Percentiles rank a stretch among this genome's conserved stretches.
Conservation (phyloP, 306 rosid genomes). For the Erythrophleum fordii region DNA sequence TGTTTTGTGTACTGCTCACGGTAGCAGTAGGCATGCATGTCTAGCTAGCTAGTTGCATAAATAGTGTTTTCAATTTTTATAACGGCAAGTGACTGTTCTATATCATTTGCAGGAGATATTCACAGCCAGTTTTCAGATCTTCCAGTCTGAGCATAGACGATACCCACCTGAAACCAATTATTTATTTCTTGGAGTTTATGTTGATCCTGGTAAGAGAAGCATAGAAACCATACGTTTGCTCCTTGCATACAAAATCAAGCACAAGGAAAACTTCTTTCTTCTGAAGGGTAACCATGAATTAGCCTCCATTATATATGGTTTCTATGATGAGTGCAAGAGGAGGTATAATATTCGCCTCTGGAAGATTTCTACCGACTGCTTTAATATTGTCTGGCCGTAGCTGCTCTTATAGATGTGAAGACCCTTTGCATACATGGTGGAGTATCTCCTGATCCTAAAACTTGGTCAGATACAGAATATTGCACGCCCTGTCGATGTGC, state of each 20-base stretch:
- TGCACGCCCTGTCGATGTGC: conserved; percentile 80
- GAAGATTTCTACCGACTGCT: conserved; percentile 86
- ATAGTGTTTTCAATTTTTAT: too few species aligned
- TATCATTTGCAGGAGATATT: conserved; percentile 68
- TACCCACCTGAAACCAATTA: conserved; percentile 86
- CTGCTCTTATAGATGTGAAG: conserved; percentile 86
- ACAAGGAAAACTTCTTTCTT: conserved; percentile 88
- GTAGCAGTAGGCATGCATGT: too few species aligned
- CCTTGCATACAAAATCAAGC: conserved; percentile 82
- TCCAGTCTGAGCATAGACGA: conserved; percentile 80
- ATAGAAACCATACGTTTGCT: conserved; percentile 84
- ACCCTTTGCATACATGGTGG: conserved; percentile 94
- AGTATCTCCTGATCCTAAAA: conserved; percentile 72
- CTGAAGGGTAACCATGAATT: conserved; percentile 90
- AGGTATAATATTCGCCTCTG: conserved; percentile 81
- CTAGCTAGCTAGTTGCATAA: too few species aligned
- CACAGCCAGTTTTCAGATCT: conserved; percentile 90
- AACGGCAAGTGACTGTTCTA: conserved; percentile 7
- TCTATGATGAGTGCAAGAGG: conserved; percentile 88
- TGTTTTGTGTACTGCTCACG: too few species aligned
- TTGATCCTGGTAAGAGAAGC: conserved; percentile 91
- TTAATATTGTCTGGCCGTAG: conserved; percentile 79
- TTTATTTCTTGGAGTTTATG: conserved; percentile 86
- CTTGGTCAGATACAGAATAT: conserved; percentile 78
- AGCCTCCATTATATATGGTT: conserved; percentile 86